Conservation (phyloP, 768 basidiomycete genomes). For the Leccinum aurantiacum region DNA sequence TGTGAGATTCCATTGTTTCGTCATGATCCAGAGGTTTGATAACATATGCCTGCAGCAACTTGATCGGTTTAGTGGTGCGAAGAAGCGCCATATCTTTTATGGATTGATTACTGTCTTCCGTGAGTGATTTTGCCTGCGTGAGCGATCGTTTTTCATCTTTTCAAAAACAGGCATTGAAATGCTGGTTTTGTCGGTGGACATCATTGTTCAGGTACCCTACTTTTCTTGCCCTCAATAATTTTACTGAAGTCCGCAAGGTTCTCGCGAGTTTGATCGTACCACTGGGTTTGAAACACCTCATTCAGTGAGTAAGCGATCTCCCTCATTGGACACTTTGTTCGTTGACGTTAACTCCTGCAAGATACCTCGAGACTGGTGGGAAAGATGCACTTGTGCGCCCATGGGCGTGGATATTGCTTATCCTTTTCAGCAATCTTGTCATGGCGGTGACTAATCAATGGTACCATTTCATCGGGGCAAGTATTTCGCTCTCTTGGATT, state of each 20-base stretch:
- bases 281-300: constrained; percentile 1
- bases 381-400: not conserved
- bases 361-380: constrained; percentile 1
- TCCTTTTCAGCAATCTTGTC: not conserved
- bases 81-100: constrained; percentile 4
- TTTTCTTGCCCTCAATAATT: not conserved
- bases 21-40: not conserved
- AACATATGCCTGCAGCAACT: not conserved
- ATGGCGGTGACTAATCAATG: not conserved
- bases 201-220: not conserved
- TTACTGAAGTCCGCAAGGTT: not conserved
- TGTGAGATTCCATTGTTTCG: not conserved
- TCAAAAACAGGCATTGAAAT: not conserved
- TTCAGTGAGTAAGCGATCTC: not conserved
- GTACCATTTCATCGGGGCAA: constrained; percentile 1
- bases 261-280: not conserved
- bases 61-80: constrained; percentile 2
- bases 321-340: not conserved
- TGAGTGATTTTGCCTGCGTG: not conserved
- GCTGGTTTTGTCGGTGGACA: not conserved
- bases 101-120: constrained; percentile 5
- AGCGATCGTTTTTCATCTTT: not conserved
- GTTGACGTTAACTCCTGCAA: not conserved
- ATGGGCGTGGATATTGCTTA: constrained; percentile 4
- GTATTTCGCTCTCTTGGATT: not conserved